phyloP scores from a whole-genome alignment of 2,329 filamentous ascomycete species.

The Penicillium sp. region DNA sequence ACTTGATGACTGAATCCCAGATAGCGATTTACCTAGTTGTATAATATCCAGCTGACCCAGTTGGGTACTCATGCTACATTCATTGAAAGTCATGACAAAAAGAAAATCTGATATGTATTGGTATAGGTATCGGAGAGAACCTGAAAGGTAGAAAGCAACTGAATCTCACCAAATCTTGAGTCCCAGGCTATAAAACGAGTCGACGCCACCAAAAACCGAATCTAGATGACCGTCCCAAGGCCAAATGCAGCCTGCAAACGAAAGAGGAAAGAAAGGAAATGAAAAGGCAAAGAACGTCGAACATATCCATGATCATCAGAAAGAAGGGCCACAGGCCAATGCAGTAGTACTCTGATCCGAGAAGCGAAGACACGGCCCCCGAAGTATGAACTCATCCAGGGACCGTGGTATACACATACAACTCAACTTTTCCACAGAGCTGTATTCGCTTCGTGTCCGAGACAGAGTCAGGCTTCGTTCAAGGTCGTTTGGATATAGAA shows the following conservation, averaged over 20 bases:
- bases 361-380: not conserved
- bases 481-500: constrained; percentile 15
- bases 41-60: not conserved
- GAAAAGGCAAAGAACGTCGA: constrained; percentile 4
- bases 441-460: constrained; percentile 1
- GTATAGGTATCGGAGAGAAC: constrained; percentile 3
- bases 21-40: no score
- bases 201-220: constrained; percentile 19
- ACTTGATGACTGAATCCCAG: no score
- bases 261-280: constrained; percentile 1
- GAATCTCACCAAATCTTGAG: not conserved
- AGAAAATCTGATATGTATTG: not conserved
- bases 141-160: not conserved
- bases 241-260: constrained; percentile 9
- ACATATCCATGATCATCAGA: constrained; percentile 18
- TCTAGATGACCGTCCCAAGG: constrained; percentile 15
- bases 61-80: not conserved
- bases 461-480: not conserved
- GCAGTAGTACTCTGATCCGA: constrained; percentile 3
- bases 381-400: not conserved
- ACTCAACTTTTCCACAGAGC: not conserved
- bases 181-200: constrained; percentile 4
- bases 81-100: not conserved
- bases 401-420: constrained; percentile 5
- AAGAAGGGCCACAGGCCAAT: constrained; percentile 4